phyloP scores from a whole-genome alignment of 2,329 filamentous ascomycete species.

The Trichoderma atroviride region DNA sequence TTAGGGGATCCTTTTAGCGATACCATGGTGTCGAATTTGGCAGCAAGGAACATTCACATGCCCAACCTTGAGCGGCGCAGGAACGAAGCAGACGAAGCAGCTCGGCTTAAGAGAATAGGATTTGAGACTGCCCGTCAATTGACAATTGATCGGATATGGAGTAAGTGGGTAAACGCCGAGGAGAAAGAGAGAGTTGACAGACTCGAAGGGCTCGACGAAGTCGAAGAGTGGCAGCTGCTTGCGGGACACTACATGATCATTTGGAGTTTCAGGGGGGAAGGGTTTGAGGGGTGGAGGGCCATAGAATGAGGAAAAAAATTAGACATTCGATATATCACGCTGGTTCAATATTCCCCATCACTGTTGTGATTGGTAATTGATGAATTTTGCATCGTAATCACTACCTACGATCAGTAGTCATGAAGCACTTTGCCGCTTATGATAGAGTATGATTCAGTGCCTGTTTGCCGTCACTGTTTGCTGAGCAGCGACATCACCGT shows the following conservation, averaged over 20 bases:
- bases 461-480: no score
- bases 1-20: conserved; percentile 84
- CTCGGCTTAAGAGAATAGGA: conserved; percentile 66
- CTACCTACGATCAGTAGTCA: not conserved
- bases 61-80: conserved; percentile 78
- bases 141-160: conserved; percentile 67
- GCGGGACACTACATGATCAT: conserved; percentile 86
- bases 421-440: not conserved
- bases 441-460: no score
- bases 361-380: not conserved
- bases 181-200: conserved; percentile 80
- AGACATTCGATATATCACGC: not conserved
- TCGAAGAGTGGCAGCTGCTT: conserved; percentile 90
- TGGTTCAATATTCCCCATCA: not conserved
- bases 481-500: not conserved
- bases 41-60: conserved; percentile 77
- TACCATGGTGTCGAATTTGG: conserved; percentile 91
- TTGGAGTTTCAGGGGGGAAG: conserved; percentile 73
- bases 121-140: conserved; percentile 54
- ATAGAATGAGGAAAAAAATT: not conserved
- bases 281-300: conserved; percentile 29
- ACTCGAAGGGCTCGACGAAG: conserved; percentile 88
- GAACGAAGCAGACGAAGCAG: conserved; percentile 67
- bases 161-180: conserved; percentile 66
- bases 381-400: not conserved